phyloP scores from a whole-genome alignment of 495 filamentous ascomycete genomes.

The Schizothecium vesticola region DNA sequence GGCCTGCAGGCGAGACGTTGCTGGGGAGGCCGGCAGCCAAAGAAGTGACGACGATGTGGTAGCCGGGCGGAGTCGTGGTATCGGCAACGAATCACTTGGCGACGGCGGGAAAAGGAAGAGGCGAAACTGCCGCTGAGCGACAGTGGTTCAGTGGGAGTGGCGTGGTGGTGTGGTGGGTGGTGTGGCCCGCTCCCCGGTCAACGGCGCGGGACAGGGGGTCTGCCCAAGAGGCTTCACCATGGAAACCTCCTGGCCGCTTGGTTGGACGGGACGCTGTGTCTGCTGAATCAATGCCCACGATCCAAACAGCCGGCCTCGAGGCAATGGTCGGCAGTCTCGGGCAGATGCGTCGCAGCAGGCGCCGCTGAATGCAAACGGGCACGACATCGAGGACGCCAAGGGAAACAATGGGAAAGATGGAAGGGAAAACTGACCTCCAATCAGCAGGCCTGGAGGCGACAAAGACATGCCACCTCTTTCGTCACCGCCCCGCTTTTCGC shows the following conservation, averaged over 20 bases:
- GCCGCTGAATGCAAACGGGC: neutral
- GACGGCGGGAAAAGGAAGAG: neutral
- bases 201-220: neutral
- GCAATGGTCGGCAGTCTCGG: neutral
- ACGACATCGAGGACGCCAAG: neutral
- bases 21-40: neutral
- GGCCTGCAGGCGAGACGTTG: constrained; percentile 9
- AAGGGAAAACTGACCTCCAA: neutral
- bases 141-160: neutral
- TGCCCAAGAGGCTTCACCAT: neutral
- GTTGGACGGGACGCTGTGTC: neutral
- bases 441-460: neutral
- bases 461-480: constrained; percentile 10
- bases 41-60: neutral
- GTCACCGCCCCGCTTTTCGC: constrained; percentile 24
- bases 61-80: neutral
- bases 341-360: neutral
- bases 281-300: constrained; percentile 6
- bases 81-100: constrained; percentile 6
- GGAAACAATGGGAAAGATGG: neutral
- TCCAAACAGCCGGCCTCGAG: neutral
- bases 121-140: neutral
- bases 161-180: constrained; percentile 8
- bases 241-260: constrained; percentile 7
- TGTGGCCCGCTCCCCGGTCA: constrained; percentile 19